These are phyloP conservation scores for Microbotryum silenes-acaulis DNA, from an alignment of 1,284 basidiomycete genomes.

Conservation along the genomic window DNA sequence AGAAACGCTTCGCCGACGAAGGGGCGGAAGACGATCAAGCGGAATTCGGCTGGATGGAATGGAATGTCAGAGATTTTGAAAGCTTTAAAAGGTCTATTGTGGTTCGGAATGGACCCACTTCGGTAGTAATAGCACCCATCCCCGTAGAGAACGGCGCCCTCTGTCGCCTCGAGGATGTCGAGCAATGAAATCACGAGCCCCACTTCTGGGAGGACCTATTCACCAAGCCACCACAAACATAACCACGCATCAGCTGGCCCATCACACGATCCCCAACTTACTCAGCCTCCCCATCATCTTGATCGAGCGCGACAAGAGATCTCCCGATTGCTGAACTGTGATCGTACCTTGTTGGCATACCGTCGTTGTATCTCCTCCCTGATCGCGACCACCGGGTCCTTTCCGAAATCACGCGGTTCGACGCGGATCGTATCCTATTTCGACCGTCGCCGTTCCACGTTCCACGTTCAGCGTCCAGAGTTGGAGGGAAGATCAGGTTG, in stretches of 20 bases:
- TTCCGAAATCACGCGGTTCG: slow-evolving; percentile 64
- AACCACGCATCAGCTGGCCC: not conserved
- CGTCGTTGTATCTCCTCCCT: slow-evolving; percentile 79
- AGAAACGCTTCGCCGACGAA: slow-evolving; percentile 83
- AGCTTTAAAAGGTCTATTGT: no score
- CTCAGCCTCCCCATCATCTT: slow-evolving; percentile 3
- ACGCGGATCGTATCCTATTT: slow-evolving; percentile 66
- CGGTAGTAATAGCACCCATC: slow-evolving; percentile 94
- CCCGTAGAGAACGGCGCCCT: slow-evolving; percentile 87
- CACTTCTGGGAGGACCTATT: slow-evolving; percentile 72
- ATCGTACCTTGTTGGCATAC: slow-evolving; percentile 65
- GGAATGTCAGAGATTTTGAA: not conserved
- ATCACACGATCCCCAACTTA: not conserved
- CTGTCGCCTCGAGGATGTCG: slow-evolving; percentile 74
- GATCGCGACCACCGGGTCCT: slow-evolving; percentile 62
- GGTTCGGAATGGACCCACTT: slow-evolving; percentile 47
- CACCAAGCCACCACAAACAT: not conserved
- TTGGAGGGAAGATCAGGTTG: no score
- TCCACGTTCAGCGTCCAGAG: no score
- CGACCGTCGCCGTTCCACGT: no score
- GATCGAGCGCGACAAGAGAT: not conserved
- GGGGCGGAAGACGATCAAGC: slow-evolving; percentile 83
- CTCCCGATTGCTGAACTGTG: no score
- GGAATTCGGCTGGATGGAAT: slow-evolving; percentile 61
- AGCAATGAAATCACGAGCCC: slow-evolving; percentile 84